Conservation (phyloP, 257 asterid genomes). For the Solanum appendiculatum region DNA sequence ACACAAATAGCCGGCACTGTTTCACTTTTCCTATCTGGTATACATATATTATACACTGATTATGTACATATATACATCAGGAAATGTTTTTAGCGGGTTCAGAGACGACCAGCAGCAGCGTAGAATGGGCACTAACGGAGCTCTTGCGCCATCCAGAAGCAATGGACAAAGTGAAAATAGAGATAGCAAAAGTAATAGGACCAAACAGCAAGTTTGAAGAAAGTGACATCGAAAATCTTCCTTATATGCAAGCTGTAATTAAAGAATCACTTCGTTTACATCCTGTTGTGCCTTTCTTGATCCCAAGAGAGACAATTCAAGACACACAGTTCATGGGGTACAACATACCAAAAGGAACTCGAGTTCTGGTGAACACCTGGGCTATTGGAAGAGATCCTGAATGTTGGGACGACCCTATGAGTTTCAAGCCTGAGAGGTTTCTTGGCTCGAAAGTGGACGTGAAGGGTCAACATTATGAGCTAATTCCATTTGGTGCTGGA, state of each 20-base stretch:
- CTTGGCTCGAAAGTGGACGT: neutral
- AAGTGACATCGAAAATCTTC: neutral
- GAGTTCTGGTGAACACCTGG: neutral
- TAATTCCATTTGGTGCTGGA: conserved; percentile 10
- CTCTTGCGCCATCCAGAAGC: neutral
- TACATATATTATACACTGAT: too few relatives aligned
- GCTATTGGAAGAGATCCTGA: conserved; percentile 5
- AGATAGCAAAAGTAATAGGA: neutral
- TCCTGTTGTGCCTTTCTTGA: neutral
- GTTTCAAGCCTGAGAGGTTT: conserved; percentile 5
- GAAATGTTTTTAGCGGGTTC: conserved; percentile 9
- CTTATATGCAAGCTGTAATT: neutral
- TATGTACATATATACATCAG: neutral
- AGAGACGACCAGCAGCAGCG: neutral
- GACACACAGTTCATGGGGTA: conserved; percentile 9
- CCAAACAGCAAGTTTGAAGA: neutral
- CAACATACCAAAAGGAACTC: neutral
- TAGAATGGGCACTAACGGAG: conserved; percentile 14
- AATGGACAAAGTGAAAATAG: neutral
- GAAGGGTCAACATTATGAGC: neutral
- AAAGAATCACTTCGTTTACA: neutral
- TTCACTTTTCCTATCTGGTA: too few relatives aligned
- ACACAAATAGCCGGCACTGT: too few relatives aligned
- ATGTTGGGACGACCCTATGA: neutral
- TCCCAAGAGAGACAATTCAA: neutral